These are phyloP conservation scores for Hordeum marinum DNA, from an alignment of 176 grass and related monocot species.

Conservation along the genomic window DNA sequence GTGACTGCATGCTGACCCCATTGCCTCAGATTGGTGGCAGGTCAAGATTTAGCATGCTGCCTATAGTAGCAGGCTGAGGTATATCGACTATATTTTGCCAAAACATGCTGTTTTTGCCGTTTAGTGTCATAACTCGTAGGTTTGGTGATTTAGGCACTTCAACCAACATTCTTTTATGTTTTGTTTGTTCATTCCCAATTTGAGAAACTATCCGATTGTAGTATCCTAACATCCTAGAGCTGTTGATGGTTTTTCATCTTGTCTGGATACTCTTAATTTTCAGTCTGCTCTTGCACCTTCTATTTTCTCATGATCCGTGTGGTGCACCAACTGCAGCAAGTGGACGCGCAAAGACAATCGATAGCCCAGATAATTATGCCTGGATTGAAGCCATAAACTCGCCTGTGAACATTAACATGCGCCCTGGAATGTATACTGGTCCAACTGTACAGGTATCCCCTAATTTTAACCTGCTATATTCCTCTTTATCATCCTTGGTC, in stretches of 20 bases:
- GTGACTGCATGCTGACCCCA: not conserved
- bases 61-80: not conserved
- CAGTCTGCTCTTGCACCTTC: not conserved
- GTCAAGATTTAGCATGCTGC: not conserved
- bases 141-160: not conserved
- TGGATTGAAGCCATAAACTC: slow-evolving; percentile 54
- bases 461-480: not conserved
- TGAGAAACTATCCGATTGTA: not conserved
- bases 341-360: not conserved
- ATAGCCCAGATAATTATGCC: slow-evolving; percentile 37
- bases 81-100: not conserved
- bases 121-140: not conserved
- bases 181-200: not conserved
- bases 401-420: slow-evolving; percentile 48
- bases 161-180: not conserved
- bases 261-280: not conserved
- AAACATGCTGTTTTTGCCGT: not conserved
- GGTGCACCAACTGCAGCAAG: slow-evolving; percentile 30
- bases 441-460: slow-evolving; percentile 45
- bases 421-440: slow-evolving; percentile 43
- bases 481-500: not conserved
- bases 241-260: not conserved
- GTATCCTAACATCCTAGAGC: not conserved
- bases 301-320: slow-evolving; percentile 13
- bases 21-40: not conserved